Evolutionary conservation across 148 eudicot species (phyloP).

Genomic region (Cornus kousa): DNA sequence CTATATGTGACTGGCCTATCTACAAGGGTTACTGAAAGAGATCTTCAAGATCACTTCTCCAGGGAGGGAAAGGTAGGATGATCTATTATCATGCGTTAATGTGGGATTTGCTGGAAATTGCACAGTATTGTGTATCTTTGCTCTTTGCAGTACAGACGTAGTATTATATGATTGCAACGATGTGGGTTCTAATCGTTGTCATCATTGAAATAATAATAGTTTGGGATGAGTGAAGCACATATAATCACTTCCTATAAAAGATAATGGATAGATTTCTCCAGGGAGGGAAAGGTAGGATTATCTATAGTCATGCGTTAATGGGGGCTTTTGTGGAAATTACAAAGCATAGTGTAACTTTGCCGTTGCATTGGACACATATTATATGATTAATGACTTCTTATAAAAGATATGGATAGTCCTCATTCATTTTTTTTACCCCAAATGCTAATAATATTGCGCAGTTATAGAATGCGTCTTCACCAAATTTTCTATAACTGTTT

Average conservation of each 20-base stretch:
- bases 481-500: neutral
- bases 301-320: neutral
- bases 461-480: neutral
- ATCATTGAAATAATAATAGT: neutral
- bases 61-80: slow-evolving; percentile 80
- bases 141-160: neutral
- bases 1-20: slow-evolving; percentile 96
- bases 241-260: neutral
- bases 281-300: slow-evolving; percentile 72
- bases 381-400: neutral
- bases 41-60: slow-evolving; percentile 84
- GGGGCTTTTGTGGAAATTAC: neutral
- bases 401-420: neutral
- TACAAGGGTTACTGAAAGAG: slow-evolving; percentile 87
- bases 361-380: neutral
- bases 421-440: neutral
- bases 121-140: neutral
- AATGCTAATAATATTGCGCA: neutral
- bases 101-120: neutral
- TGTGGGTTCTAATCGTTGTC: neutral
- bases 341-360: neutral
- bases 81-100: neutral
- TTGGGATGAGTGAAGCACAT: neutral
- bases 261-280: slow-evolving; percentile 38
- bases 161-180: neutral